Evolutionary conservation across 495 filamentous ascomycete genomes (phyloP).

Genomic region (Podospora tetraspora): DNA sequence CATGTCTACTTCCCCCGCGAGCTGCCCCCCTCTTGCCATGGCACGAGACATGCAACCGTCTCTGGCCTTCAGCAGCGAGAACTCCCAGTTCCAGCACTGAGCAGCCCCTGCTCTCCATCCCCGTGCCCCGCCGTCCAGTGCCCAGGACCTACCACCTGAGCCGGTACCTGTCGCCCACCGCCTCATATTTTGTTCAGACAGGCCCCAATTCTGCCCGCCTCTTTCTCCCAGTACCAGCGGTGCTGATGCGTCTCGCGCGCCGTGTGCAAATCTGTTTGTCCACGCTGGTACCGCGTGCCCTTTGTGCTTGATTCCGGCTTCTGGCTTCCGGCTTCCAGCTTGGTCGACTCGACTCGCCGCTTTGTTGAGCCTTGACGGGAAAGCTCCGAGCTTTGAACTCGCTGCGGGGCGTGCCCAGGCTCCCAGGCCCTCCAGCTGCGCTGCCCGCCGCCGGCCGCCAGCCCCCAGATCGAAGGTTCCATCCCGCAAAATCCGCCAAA

Average conservation of each 20-base stretch:
- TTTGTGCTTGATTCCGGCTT: conserved; percentile 1
- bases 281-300: conserved; percentile 11
- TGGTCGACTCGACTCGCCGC: not conserved
- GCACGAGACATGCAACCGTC: conserved; percentile 42
- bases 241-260: conserved; percentile 14
- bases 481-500: not conserved
- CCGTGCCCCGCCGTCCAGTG: not conserved
- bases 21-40: conserved; percentile 39
- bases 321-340: not conserved
- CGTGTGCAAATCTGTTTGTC: conserved; percentile 21
- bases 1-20: conserved; percentile 36
- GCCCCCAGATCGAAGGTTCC: not conserved
- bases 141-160: not conserved
- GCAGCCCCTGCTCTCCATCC: not conserved
- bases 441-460: not conserved
- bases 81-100: conserved; percentile 19
- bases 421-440: no score
- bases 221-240: not conserved
- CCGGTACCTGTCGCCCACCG: not conserved
- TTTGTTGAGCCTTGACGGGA: not conserved
- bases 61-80: conserved; percentile 33
- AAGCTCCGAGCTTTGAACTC: not conserved
- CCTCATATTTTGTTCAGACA: not conserved
- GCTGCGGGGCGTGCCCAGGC: not conserved
- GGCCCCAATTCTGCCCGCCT: not conserved